A percentile compares a stretch with the other conserved stretches of the same genome.
phyloP scores from a whole-genome alignment of 177 flowering plant species.

The Vitis hybrid region DNA sequence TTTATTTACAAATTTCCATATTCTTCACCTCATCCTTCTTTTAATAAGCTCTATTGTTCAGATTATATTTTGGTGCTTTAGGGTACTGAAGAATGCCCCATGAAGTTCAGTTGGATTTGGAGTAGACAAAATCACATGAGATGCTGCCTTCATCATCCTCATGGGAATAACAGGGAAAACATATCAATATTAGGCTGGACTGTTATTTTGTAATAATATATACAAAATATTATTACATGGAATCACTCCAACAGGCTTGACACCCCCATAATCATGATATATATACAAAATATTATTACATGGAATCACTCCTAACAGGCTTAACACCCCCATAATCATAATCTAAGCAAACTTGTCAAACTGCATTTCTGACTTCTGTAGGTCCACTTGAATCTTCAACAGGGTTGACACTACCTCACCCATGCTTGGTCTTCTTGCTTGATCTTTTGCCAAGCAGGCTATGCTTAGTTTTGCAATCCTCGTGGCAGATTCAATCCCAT shows the following conservation, averaged over 20 bases:
- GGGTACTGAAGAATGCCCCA: too few relatives aligned
- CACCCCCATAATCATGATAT: conserved; percentile 20
- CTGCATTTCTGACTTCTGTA: conserved; percentile 6
- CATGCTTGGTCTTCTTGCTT: conserved; percentile 43
- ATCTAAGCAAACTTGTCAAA: not conserved
- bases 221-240: conserved; percentile 15
- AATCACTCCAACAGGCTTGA: conserved; percentile 2
- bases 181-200: too few relatives aligned
- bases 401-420: conserved; percentile 33
- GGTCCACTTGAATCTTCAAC: conserved; percentile 28
- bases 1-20: not conserved
- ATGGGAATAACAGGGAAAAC: too few relatives aligned
- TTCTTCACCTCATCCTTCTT: not conserved
- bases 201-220: too few relatives aligned
- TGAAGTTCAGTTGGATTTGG: too few relatives aligned
- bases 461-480: conserved; percentile 25
- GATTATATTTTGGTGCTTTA: too few relatives aligned
- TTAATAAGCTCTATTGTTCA: not conserved
- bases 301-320: conserved; percentile 16
- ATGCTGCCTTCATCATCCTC: too few relatives aligned
- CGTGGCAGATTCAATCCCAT: conserved; percentile 16
- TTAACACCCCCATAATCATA: conserved; percentile 23
- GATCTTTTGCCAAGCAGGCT: conserved; percentile 38
- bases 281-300: not conserved
- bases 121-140: too few relatives aligned